These are phyloP conservation scores for Anthoceros angustus DNA, from an alignment of 225 moss, liverwort and hornwort genomes.

Conservation along the genomic window DNA sequence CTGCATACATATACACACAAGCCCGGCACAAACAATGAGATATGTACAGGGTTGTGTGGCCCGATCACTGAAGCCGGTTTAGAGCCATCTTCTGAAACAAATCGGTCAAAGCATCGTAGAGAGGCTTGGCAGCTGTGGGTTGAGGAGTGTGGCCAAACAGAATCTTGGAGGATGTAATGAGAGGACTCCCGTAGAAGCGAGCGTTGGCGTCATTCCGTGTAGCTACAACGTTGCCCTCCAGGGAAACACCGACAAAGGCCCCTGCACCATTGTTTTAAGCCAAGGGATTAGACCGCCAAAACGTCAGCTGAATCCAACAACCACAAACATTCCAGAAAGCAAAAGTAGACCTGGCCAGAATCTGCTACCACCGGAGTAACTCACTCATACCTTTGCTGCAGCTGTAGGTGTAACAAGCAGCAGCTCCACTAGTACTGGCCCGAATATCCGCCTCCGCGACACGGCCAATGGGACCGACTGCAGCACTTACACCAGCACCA, in stretches of 20 bases:
- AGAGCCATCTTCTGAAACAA: neutral
- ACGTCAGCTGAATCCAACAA: neutral
- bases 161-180: neutral
- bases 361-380: neutral
- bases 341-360: neutral
- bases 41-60: neutral
- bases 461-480: constrained; percentile 90
- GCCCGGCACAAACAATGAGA: neutral
- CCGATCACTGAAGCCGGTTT: neutral
- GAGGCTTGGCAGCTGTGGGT: neutral
- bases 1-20: neutral
- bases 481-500: constrained; percentile 92
- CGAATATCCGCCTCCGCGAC: constrained; percentile 85
- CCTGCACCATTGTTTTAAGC: neutral
- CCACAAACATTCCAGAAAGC: too few relatives aligned
- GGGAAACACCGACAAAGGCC: neutral
- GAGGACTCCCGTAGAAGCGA: neutral
- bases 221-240: neutral
- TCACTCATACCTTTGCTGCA: constrained; percentile 63
- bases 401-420: constrained; percentile 91
- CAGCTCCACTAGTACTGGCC: constrained; percentile 87
- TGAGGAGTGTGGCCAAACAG: neutral
- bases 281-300: neutral
- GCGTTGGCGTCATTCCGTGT: neutral
- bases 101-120: neutral